Base-by-base conservation (phyloP, 129 eudicot genomes). In the Saposhnikovia divaricata region DNA sequence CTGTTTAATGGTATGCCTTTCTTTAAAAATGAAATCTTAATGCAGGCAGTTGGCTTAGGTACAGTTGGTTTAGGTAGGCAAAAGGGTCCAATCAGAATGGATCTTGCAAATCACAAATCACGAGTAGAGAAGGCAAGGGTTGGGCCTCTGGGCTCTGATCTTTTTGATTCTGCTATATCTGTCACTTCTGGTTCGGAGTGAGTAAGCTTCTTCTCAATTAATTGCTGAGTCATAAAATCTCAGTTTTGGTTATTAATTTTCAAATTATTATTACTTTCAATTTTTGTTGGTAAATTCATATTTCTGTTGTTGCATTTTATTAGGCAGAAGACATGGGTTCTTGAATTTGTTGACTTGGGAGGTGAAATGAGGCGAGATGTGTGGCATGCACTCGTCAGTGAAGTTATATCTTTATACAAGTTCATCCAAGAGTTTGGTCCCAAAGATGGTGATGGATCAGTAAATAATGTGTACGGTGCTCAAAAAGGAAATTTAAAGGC, bases 311-410 rank as follows among this genome's bases (percentile, higher is more conserved):
- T 74, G 27, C 84, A 12, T 55, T 27, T 50, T 48, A 70, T 73
- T 79, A 89, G 92, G 82, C 83, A 84, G 16, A 76, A 80, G 21
- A 31, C 96, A 73, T 92, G 89, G 92, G 91, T 87, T 72, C 91
- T 92, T 74, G 97, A 95, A 83, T 95, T 92, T 83, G 92, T 95
- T 34, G 96, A 95, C 81, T 82, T 95, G 57, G 96, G 98, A 80
- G 91, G 97, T 80, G 98, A 95, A 83, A 86, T 91, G 97, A 87
- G 98, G 86, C 90, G 98, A 80, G 98, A 95, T 81, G 93, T 90
- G 37, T 95, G 98, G 98, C 84, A 87, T 82, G 96, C 98, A 53
- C 90, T 87, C 76, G 71, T 90, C 15, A 85, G 81, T 63, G 98
- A 95, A 90, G 89, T 95, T 28, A 89, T 95, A 77, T 80, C 91